Evolutionary conservation across 768 basidiomycete species (phyloP).

Genomic region (Lactarius sp.): DNA sequence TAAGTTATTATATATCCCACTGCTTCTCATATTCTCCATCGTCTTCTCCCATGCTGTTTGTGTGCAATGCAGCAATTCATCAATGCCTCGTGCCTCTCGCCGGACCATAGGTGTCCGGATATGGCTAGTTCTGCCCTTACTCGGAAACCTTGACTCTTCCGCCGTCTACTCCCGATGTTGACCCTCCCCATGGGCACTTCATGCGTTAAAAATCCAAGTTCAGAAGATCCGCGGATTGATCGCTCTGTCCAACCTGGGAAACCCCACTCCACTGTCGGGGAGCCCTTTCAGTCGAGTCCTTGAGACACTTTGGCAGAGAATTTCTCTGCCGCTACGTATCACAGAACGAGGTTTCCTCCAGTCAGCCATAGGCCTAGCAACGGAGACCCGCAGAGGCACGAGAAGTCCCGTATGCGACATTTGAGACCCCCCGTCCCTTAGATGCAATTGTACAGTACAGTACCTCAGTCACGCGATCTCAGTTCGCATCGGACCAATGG

Average conservation of each 20-base stretch:
- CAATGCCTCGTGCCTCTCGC: neutral
- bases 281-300: neutral
- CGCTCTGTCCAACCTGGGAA: neutral
- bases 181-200: neutral
- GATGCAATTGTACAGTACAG: neutral
- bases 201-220: neutral
- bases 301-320: neutral
- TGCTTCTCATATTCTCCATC: neutral
- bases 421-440: neutral
- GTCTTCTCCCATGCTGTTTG: neutral
- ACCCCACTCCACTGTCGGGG: neutral
- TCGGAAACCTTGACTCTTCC: neutral
- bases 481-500: neutral
- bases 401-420: neutral
- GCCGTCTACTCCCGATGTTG: neutral
- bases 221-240: conserved; percentile 3
- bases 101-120: neutral
- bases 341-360: neutral
- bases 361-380: neutral
- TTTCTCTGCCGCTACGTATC: neutral
- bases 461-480: neutral
- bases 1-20: neutral
- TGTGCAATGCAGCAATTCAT: neutral
- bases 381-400: neutral
- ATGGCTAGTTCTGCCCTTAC: neutral